Evolutionary conservation across 495 filamentous ascomycete genomes (phyloP), one percentile per base, ranked within the genome.

Genomic region (Talaromyces liani): DNA sequence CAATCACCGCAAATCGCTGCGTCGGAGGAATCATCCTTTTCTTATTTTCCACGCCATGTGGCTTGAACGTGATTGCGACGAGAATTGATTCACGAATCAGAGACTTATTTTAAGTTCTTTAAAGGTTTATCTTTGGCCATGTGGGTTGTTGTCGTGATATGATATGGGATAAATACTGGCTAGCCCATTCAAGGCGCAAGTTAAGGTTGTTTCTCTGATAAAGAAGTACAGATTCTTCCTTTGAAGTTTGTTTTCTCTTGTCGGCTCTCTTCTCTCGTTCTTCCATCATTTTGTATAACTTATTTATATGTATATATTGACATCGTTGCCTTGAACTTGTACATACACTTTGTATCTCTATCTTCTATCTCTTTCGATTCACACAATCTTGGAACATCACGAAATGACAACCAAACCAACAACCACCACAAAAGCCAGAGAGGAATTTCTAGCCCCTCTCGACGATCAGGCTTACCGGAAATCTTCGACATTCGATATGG

Each of bases 11-110:
- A 22, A n/a, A 14, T 56, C 16, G 10, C 24, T 27, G 22, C 53
- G 12, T 56, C 53, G 24, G 53, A 29, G n/a, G 53, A 29, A 56
- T 56, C 14, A 27, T 56, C 53, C 53, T 29, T 29, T 56, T 41
- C 36, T 56, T 58, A 58, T 58, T 58, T 22, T 58, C 27, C 56
- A 58, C 56, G 29, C 56, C 56, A 58, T 58, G 56, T 58, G 56
- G 31, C 29, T 33, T 36, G 29, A 36, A 58, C 16, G 31, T 58
- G 27, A 14, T 22, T 58, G 56, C 31, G 29, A 20, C 31, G 29
- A 6, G 56, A 18, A 36, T 29, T 14, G 27, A 58, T 36, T 36
- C 29, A 22, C 53, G 12, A 56, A 56, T 56, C 22, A 56, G 24
- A 56, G 9, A 6, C n/a, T 4, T 55, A 2, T 24, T 24, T 24